phyloP scores from a whole-genome alignment of 2,329 filamentous ascomycete species.

The Epichloe sylvatica region DNA sequence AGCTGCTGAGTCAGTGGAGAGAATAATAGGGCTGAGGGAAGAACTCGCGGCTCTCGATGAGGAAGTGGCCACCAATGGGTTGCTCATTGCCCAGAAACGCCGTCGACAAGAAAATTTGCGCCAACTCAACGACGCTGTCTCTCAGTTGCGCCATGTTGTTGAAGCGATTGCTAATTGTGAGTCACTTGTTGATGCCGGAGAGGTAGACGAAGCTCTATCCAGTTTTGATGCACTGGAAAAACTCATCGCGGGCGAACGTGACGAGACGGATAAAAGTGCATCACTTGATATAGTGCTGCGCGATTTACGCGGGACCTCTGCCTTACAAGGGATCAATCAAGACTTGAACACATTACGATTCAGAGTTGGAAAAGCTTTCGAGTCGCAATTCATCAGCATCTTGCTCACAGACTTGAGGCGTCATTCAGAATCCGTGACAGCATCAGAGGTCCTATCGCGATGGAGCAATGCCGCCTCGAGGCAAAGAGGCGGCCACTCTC shows the following conservation, averaged over 20 bases:
- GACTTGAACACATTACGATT: conserved; percentile 64
- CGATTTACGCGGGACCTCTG: conserved; percentile 64
- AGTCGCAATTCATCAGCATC: conserved; percentile 62
- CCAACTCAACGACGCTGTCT: conserved; percentile 67
- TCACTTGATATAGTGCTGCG: conserved; percentile 28
- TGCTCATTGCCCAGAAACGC: conserved; percentile 75
- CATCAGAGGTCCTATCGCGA: conserved; percentile 61
- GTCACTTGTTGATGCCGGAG: conserved; percentile 65
- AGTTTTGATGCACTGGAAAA: conserved; percentile 65
- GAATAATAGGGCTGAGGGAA: conserved; percentile 66
- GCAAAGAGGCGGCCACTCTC: conserved; percentile 50
- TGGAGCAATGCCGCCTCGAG: conserved; percentile 71
- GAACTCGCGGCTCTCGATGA: conserved; percentile 72
- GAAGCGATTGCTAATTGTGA: conserved; percentile 65
- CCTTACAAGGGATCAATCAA: conserved; percentile 63
- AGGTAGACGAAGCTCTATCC: conserved; percentile 67
- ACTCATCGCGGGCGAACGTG: conserved; percentile 60
- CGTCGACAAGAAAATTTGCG: conserved; percentile 71
- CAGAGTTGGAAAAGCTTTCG: conserved; percentile 77
- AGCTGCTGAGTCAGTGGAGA: conserved; percentile 76
- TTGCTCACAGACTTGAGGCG: conserved; percentile 65
- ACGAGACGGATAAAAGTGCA: conserved; percentile 20
- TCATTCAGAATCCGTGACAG: conserved; percentile 64
- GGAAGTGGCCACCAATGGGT: conserved; percentile 71
- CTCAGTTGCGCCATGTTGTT: conserved; percentile 69